A percentile compares a stretch with the other conserved stretches of the same genome.
Evolutionary conservation across 306 rosid species (phyloP).

Genomic region (Delonix regia): DNA sequence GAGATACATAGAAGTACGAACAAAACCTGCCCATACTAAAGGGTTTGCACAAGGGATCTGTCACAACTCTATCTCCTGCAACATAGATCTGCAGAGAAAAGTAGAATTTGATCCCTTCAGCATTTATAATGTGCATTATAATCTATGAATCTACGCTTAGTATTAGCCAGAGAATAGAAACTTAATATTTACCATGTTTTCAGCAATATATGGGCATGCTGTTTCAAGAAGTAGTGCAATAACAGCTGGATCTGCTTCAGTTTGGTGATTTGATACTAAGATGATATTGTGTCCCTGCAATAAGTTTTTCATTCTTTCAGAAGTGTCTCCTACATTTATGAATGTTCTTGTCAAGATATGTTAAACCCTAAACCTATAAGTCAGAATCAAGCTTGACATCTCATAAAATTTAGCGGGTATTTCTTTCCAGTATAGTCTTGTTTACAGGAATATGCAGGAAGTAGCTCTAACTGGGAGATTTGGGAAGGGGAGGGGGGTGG

Average conservation of each 20-base stretch:
- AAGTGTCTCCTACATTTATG: slow-evolving; percentile 32
- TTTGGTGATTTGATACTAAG: slow-evolving; percentile 96
- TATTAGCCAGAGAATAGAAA: slow-evolving; percentile 29
- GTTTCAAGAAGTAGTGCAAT: slow-evolving; percentile 87
- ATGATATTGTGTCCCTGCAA: slow-evolving; percentile 95
- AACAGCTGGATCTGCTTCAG: slow-evolving; percentile 98
- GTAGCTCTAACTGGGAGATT: slow-evolving; percentile 5
- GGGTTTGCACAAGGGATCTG: slow-evolving; percentile 95
- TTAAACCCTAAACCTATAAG: slow-evolving; percentile 22
- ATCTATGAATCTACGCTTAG: background rate
- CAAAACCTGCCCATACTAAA: slow-evolving; percentile 96
- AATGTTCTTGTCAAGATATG: slow-evolving; percentile 4
- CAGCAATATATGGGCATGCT: slow-evolving; percentile 69
- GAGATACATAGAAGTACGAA: slow-evolving; percentile 34
- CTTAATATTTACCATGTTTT: slow-evolving; percentile 64
- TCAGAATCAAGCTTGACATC: slow-evolving; percentile 31
- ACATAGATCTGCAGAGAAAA: slow-evolving; percentile 68
- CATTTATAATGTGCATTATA: slow-evolving; percentile 28
- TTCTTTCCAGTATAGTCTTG: slow-evolving; percentile 14
- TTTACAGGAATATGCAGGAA: slow-evolving; percentile 27
- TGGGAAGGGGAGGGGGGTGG: too few relatives aligned
- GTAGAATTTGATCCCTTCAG: slow-evolving; percentile 46
- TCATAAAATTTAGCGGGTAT: slow-evolving; percentile 23
- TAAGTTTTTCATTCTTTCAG: slow-evolving; percentile 32
- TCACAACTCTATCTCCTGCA: slow-evolving; percentile 96